A percentile compares a stretch with the other conserved stretches of the same genome.
These are phyloP conservation scores for Chloromonas sp. DNA, from an alignment of 163 green algal genomes.

Conservation along the genomic window DNA sequence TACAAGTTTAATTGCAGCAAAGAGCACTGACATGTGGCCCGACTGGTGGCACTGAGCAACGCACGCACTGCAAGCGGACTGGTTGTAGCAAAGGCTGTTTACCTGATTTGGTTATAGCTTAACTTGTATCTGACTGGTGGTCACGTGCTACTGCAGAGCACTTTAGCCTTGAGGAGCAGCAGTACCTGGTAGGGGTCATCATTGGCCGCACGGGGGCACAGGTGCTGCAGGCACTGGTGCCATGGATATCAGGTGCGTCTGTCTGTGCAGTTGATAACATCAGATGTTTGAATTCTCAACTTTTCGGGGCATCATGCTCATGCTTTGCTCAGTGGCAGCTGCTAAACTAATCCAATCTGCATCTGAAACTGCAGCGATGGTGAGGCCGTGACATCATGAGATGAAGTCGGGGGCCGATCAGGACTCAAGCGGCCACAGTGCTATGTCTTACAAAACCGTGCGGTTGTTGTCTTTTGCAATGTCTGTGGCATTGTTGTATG, in stretches of 20 bases:
- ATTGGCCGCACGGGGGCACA: slow-evolving; percentile 91
- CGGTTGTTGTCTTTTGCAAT: slow-evolving; percentile 1
- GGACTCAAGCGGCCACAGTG: too few species aligned
- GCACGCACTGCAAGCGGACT: too few species aligned
- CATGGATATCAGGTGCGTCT: slow-evolving; percentile 35
- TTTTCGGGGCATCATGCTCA: too few species aligned
- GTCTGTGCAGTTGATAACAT: neutral
- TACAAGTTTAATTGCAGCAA: too few species aligned
- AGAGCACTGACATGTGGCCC: too few species aligned
- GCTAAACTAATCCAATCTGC: neutral
- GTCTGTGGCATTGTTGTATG: slow-evolving; percentile 38
- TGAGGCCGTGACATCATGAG: neutral
- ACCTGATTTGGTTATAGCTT: too few species aligned
- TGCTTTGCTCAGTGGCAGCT: neutral
- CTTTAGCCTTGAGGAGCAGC: slow-evolving; percentile 92
- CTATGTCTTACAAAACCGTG: neutral
- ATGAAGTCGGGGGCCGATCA: neutral
- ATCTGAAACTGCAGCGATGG: neutral
- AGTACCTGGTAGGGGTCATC: slow-evolving; percentile 83
- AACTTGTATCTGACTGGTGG: too few species aligned
- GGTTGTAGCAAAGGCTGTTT: too few species aligned
- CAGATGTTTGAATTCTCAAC: neutral
- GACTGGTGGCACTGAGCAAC: too few species aligned
- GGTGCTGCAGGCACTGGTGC: slow-evolving; percentile 76
- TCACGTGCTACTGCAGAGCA: slow-evolving; percentile 53